Conservation (phyloP, 768 basidiomycete species). For the Clavulina sp. region DNA sequence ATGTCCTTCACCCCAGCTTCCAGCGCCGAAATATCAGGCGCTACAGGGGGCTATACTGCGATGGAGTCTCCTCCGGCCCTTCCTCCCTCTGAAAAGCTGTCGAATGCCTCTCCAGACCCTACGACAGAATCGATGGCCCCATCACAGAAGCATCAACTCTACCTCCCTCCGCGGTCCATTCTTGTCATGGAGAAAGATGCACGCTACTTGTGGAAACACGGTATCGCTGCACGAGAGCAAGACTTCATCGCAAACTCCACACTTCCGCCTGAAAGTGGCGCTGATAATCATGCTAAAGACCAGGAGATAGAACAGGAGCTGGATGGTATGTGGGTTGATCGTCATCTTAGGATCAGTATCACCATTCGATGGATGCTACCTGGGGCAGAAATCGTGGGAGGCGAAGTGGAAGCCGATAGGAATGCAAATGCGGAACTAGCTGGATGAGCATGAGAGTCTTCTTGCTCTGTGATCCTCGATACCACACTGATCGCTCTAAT, state of each 20-base stretch:
- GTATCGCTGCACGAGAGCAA: constrained; percentile 43
- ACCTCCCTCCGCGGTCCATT: constrained; percentile 59
- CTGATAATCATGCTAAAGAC: background rate
- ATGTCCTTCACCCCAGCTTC: constrained; percentile 49
- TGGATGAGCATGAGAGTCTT: too few species aligned
- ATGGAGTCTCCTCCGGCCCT: constrained; percentile 2
- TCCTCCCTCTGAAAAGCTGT: background rate
- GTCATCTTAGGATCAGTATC: constrained; percentile 52
- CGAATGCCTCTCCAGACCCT: too few species aligned
- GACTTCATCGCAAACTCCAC: constrained; percentile 36
- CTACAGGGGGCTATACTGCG: too few species aligned
- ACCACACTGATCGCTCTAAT: too few species aligned
- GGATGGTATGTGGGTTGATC: constrained; percentile 25
- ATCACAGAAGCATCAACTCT: constrained; percentile 29
- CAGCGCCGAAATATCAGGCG: too few species aligned
- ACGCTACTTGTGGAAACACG: constrained; percentile 77
- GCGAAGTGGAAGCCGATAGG: too few species aligned
- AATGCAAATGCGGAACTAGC: too few species aligned
- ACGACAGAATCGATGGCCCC: constrained; percentile 5
- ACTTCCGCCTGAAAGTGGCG: constrained; percentile 12
- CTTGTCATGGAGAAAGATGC: constrained; percentile 67
- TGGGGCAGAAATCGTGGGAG: constrained; percentile 75
- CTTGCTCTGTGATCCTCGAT: too few species aligned
- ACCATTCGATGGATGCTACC: constrained; percentile 77
- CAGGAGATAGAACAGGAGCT: background rate